Evolutionary conservation across 225 moss, liverwort and hornwort species (phyloP), one percentile per base, ranked within the genome.

Genomic region (Polytrichum commune): DNA sequence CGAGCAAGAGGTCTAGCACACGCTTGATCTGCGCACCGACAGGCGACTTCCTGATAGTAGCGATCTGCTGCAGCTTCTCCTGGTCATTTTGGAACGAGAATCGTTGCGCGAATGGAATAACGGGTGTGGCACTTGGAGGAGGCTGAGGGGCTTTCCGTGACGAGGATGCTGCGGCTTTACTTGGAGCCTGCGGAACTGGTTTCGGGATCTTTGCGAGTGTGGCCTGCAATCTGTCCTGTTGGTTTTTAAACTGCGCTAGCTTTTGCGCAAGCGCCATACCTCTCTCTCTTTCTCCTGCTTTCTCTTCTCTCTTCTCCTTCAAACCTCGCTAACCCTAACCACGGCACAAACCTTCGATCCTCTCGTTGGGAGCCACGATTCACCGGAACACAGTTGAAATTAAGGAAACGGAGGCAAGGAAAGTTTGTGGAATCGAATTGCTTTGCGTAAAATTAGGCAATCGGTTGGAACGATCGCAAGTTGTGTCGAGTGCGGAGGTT

Each of bases 211-310:
- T 93, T 18, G 90, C 81, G 26, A 93, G 83, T n/a, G 90, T 86
- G 4, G 96, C 90, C 33, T 91, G 91, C 75, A 96, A 77, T 69
- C 89, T 91, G 75, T 91, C 96, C 72, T 93, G 96, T 88, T 93
- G 96, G 75, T 93, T 93, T 7, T 83, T 91, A 13, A 93, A 93
- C 67, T 86, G 88, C 55, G 90, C 96, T 19, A 93, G 83, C 78
- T 96, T 93, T 72, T 96, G 91, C 1, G 90, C 86, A 22, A 96
- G 79, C 74, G 93, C 91, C 93, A 93, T 93, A n/a, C 25, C 27
- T 63, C 26, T 27, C 23, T 24, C 26, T 9, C 22, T 22, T 10
- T 46, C 46, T 46, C 46, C 46, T 46, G 46, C 38, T 46, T 46
- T 46, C 38, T 13, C 9, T 35, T 9, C 35, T 9, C 35, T 8